Evolutionary conservation across 257 asterid species (phyloP), one percentile per base, ranked within the genome.

Genomic region (Fraxinus americana): DNA sequence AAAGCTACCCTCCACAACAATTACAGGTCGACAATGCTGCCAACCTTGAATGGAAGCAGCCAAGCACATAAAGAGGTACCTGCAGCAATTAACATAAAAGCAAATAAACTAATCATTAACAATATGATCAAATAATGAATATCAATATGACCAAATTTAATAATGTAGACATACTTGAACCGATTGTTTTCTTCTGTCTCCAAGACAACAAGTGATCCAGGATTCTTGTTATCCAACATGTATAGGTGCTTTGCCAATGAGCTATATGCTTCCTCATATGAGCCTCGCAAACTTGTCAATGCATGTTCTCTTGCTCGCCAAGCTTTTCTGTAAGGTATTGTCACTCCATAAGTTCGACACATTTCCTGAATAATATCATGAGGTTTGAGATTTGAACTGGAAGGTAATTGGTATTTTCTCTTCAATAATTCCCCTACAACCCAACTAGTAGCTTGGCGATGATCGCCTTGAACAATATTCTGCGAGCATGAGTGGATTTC

Each of bases 351-450:
- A 23, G 69, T 63, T 63, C 69, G 69, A 63, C 69, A 63, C 69
- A 63, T 63, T 63, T 63, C 69, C 69, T 63, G 69, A 13, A 63
- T 63, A 63, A 63, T 63, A 27, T 63, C 69, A 63, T 63, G 69
- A 63, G 69, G 69, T 63, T 63, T 63, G 69, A 63, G 69, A 63
- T 63, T 63, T 63, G 69, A 63, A 63, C 69, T 63, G 69, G 69
- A 63, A 63, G 69, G 69, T 63, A 63, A 27, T 63, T 63, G 69
- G 69, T 63, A 63, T 63, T 63, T 63, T 63, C 69, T 63, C 36
- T 63, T 63, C 69, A 63, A 27, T 27, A 63, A 63, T 63, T 63
- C 69, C 69, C 69, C 69, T 10, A 63, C 69, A 9, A 63, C 69
- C 69, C 69, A 63, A 63, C 69, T 63, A 25, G 69, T 63, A 63